Conservation (phyloP, 2,329 filamentous ascomycete species). For the Curvularia sp. region DNA sequence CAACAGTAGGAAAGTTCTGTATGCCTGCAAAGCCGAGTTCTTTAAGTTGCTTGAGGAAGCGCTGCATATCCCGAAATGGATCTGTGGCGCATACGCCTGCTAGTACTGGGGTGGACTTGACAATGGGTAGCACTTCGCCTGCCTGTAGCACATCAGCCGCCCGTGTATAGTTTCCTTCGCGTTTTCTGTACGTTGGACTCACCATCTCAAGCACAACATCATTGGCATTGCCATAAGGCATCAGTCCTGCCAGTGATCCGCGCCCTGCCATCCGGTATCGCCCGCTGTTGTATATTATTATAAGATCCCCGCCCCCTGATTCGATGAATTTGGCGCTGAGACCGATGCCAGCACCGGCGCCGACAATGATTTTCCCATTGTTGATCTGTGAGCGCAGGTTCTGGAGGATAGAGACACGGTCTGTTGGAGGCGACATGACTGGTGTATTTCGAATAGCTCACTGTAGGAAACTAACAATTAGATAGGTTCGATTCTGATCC, state of each 20-base stretch:
- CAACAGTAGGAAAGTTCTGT: slow-evolving; percentile 78
- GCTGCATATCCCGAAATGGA: slow-evolving; percentile 68
- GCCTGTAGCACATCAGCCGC: slow-evolving; percentile 54
- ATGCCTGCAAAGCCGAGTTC: slow-evolving; percentile 71
- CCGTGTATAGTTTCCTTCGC: no score
- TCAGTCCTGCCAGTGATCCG: slow-evolving; percentile 72
- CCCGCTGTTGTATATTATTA: slow-evolving; percentile 76
- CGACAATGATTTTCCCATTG: slow-evolving; percentile 67
- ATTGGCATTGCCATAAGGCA: slow-evolving; percentile 76
- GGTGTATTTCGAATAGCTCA: background rate
- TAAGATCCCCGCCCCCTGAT: slow-evolving; percentile 71
- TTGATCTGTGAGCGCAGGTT: slow-evolving; percentile 62
- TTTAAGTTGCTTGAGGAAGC: slow-evolving; percentile 67
- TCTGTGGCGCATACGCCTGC: slow-evolving; percentile 76
- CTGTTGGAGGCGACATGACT: slow-evolving; percentile 64
- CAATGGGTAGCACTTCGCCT: slow-evolving; percentile 70
- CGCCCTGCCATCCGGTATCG: slow-evolving; percentile 76
- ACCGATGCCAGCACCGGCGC: slow-evolving; percentile 73
- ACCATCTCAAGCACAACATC: slow-evolving; percentile 74
- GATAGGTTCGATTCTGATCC: background rate
- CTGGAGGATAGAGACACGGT: slow-evolving; percentile 63
- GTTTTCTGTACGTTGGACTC: background rate
- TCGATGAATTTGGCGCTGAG: slow-evolving; percentile 76
- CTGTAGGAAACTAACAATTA: background rate
- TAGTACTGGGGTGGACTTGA: slow-evolving; percentile 69